A percentile compares a stretch with the other conserved stretches of the same genome.
Evolutionary conservation across 768 basidiomycete genomes (phyloP).

Genomic region (Suillus plorans): DNA sequence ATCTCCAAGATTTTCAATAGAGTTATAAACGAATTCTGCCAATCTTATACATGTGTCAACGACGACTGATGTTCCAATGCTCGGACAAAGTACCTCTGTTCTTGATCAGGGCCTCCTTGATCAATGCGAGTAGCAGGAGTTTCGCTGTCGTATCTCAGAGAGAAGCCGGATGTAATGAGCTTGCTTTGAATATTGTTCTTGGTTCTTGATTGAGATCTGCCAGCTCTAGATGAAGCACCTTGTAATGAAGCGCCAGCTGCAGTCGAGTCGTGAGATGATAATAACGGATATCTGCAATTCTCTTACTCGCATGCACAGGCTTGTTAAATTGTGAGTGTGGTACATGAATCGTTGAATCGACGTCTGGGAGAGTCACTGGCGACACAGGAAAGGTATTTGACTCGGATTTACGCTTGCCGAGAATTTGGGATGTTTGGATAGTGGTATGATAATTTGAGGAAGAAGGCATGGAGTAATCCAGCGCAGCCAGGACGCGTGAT

Average conservation of each 20-base stretch:
- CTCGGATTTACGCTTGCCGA: slow-evolving; percentile 7
- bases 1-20: slow-evolving; percentile 57
- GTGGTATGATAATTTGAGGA: not conserved
- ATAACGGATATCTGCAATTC: not conserved
- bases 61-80: not conserved
- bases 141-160: slow-evolving; percentile 49
- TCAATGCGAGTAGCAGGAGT: slow-evolving; percentile 52
- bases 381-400: not conserved
- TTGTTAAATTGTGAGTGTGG: not conserved
- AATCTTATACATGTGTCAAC: slow-evolving; percentile 36
- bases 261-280: not conserved
- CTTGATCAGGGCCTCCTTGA: slow-evolving; percentile 58
- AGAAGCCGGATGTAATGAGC: slow-evolving; percentile 31
- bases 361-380: not conserved
- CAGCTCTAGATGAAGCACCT: not conserved
- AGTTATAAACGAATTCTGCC: slow-evolving; percentile 59
- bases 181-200: slow-evolving; percentile 3
- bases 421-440: not conserved
- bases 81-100: slow-evolving; percentile 36
- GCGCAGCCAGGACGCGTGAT: slow-evolving; percentile 15
- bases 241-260: not conserved
- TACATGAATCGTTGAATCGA: not conserved
- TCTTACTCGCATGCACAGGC: slow-evolving; percentile 2
- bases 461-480: slow-evolving; percentile 8
- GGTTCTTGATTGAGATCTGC: not conserved